phyloP scores from a whole-genome alignment of 148 eudicot species.

The Rhododendron molle region DNA sequence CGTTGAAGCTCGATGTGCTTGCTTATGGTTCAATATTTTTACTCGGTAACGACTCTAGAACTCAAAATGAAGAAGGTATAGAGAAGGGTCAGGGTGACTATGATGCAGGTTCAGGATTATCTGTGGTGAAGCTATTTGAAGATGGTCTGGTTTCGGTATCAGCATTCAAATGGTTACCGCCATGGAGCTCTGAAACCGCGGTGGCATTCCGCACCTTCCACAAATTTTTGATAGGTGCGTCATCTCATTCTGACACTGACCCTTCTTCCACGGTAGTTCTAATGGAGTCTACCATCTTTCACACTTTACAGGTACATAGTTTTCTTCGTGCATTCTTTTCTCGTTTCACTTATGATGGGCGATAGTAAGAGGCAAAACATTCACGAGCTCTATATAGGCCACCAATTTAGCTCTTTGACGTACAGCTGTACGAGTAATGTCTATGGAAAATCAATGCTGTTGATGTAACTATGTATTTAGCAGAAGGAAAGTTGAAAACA shows the following conservation, averaged over 20 bases:
- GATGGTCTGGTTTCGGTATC: conserved; percentile 67
- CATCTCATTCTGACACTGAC: conserved; percentile 52
- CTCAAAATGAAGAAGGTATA: conserved; percentile 19
- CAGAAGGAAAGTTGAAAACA: neutral
- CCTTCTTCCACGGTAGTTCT: conserved; percentile 38
- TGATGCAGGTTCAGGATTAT: conserved; percentile 16
- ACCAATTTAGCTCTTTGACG: neutral
- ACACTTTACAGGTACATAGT: conserved; percentile 56
- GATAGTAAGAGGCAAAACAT: neutral
- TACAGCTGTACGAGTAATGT: neutral
- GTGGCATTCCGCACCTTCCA: conserved; percentile 76
- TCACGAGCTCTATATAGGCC: neutral
- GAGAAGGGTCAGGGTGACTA: conserved; percentile 2
- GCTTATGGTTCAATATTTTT: conserved; percentile 49
- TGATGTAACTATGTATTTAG: neutral
- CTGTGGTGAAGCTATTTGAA: conserved; percentile 47
- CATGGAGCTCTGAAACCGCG: conserved; percentile 92
- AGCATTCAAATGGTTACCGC: conserved; percentile 86
- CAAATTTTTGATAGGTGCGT: conserved; percentile 68
- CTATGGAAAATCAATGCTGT: neutral
- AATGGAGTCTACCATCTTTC: conserved; percentile 60
- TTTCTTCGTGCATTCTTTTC: neutral
- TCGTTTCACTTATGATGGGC: neutral
- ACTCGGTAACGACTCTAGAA: conserved; percentile 20
- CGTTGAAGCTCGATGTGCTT: conserved; percentile 79